phyloP scores from a whole-genome alignment of 2,329 filamentous ascomycete genomes.

The Fusarium proliferatum region DNA sequence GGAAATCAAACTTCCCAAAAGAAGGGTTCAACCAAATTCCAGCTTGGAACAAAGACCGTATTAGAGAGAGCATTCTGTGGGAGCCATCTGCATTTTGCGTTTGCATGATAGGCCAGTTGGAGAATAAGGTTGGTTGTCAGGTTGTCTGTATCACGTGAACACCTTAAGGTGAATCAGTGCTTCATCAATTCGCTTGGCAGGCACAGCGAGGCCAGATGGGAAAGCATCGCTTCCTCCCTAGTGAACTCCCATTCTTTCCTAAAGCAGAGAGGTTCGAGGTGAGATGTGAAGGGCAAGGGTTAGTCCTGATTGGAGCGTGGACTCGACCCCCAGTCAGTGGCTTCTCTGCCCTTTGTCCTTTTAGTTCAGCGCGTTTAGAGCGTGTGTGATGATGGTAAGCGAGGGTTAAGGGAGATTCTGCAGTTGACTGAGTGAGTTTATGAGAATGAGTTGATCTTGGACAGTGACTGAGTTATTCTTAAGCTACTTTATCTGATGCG shows the following conservation, averaged over 20 bases:
- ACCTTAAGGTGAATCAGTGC: not conserved
- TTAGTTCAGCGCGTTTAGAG: not conserved
- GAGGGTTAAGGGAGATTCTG: conserved; percentile 1
- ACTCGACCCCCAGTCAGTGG: not conserved
- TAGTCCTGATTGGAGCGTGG: conserved; percentile 14
- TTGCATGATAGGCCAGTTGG: not conserved
- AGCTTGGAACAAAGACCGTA: not conserved
- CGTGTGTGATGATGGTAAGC: conserved; percentile 21
- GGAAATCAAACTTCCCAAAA: not conserved
- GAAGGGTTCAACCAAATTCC: no score
- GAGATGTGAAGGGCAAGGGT: not conserved
- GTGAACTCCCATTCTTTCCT: conserved; percentile 4
- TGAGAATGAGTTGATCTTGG: not conserved
- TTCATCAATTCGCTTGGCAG: conserved; percentile 7
- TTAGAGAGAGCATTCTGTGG: not conserved
- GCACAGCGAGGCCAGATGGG: conserved; percentile 3
- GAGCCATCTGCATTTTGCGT: not conserved
- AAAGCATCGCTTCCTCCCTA: conserved; percentile 5
- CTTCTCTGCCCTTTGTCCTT: conserved; percentile 13
- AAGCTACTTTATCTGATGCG: no score
- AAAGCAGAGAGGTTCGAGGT: conserved; percentile 11
- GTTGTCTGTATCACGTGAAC: conserved; percentile 18
- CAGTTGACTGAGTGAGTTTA: not conserved
- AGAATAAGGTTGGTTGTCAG: not conserved
- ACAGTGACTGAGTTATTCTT: not conserved